Conservation (phyloP, 2,329 filamentous ascomycete genomes). For the Aspergillus aculeatus region DNA sequence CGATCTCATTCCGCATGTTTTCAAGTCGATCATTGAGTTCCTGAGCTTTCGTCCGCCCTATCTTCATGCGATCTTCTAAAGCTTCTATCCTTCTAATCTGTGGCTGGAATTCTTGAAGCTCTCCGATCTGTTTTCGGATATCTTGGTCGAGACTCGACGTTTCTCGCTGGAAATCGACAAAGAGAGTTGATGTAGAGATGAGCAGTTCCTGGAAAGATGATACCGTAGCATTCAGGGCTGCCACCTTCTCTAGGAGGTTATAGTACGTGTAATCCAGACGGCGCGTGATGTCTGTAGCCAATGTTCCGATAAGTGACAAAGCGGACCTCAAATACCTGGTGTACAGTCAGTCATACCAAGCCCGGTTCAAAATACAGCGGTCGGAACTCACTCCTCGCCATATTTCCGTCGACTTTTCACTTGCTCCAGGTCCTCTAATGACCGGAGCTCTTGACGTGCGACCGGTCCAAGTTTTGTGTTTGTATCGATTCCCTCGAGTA, state of each 20-base stretch:
- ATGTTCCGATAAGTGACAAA: constrained; percentile 37
- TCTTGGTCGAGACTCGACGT: constrained; percentile 37
- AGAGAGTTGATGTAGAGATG: constrained; percentile 36
- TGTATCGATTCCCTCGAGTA: constrained; percentile 28
- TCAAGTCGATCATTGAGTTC: constrained; percentile 41
- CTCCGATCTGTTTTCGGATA: constrained; percentile 36
- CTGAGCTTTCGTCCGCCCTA: constrained; percentile 35
- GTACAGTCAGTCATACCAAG: constrained; percentile 7
- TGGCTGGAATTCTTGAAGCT: constrained; percentile 38
- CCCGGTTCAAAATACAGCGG: background rate
- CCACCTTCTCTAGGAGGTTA: constrained; percentile 46
- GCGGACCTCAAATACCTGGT: constrained; percentile 34
- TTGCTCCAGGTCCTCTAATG: constrained; percentile 36
- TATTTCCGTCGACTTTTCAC: constrained; percentile 68
- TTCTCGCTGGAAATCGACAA: constrained; percentile 41
- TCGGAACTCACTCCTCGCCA: constrained; percentile 67
- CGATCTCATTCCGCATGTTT: constrained; percentile 38
- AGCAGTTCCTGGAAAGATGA: constrained; percentile 42
- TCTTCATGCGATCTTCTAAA: constrained; percentile 42
- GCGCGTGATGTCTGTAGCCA: constrained; percentile 45
- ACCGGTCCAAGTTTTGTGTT: constrained; percentile 29
- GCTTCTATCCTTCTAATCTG: constrained; percentile 38
- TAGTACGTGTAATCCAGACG: constrained; percentile 51
- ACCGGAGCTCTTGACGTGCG: constrained; percentile 30
- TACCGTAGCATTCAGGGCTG: constrained; percentile 42